phyloP scores from a whole-genome alignment of 2,329 filamentous ascomycete genomes.

The Ophiosphaerella herpotricha region DNA sequence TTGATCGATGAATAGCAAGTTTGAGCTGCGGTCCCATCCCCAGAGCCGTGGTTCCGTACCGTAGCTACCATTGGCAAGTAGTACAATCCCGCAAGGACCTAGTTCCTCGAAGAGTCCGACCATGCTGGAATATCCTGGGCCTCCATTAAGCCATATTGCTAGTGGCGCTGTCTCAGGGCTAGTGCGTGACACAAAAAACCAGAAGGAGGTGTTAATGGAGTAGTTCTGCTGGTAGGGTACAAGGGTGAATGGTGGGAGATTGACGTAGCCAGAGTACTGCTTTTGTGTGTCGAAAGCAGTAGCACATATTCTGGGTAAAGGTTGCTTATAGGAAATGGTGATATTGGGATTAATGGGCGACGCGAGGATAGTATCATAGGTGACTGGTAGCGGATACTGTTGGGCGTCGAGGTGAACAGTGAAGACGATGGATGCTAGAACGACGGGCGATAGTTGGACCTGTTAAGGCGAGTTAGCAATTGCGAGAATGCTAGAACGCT shows the following conservation, averaged over 20 bases:
- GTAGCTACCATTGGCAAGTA: conserved; percentile 52
- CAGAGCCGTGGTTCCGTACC: conserved; percentile 64
- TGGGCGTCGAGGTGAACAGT: conserved; percentile 38
- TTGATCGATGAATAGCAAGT: conserved; percentile 65
- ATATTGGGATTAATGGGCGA: conserved; percentile 68
- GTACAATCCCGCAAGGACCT: conserved; percentile 54
- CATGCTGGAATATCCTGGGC: conserved; percentile 68
- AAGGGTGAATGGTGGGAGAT: conserved; percentile 58
- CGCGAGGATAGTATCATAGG: conserved; percentile 58
- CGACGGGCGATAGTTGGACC: conserved; percentile 45
- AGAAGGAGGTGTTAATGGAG: conserved; percentile 66
- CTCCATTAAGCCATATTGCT: conserved; percentile 68
- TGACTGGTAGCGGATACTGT: conserved; percentile 47
- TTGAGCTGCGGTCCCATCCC: conserved; percentile 67
- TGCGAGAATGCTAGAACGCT: not conserved
- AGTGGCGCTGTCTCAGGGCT: conserved; percentile 57
- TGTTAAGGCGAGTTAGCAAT: conserved; percentile 22
- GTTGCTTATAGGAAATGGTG: conserved; percentile 69
- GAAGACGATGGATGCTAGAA: conserved; percentile 18
- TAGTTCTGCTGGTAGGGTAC: conserved; percentile 57
- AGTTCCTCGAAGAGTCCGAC: conserved; percentile 66
- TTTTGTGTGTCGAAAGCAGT: conserved; percentile 68
- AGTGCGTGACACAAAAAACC: conserved; percentile 65
- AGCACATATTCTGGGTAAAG: conserved; percentile 63
- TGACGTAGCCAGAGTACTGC: conserved; percentile 71